Conservation (phyloP, 2,329 filamentous ascomycete species). For the Magnaporthiopsis poae region DNA sequence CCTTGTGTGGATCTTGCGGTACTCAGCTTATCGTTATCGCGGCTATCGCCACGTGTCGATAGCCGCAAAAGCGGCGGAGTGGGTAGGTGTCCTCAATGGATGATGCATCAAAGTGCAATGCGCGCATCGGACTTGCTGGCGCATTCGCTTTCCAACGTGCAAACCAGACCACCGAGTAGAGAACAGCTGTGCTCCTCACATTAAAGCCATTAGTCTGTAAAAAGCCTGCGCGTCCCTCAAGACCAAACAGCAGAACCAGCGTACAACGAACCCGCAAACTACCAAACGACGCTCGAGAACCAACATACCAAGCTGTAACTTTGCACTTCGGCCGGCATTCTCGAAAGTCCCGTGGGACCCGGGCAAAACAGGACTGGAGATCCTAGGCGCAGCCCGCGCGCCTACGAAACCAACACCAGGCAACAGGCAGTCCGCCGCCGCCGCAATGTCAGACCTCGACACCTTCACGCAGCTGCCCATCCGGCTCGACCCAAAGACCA, state of each 20-base stretch:
- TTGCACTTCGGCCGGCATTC: neutral
- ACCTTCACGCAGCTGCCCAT: constrained; percentile 77
- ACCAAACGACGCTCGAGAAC: neutral
- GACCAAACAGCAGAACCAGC: neutral
- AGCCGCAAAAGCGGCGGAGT: neutral
- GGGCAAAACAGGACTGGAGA: neutral
- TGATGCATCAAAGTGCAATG: neutral
- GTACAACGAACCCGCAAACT: neutral
- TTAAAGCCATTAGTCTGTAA: no score
- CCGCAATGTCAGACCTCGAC: constrained; percentile 48
- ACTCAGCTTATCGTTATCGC: neutral
- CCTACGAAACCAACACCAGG: neutral
- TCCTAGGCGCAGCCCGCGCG: neutral
- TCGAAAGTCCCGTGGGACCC: neutral
- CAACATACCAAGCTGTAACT: neutral
- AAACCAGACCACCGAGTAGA: no score
- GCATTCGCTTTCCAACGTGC: neutral
- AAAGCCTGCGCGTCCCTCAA: neutral
- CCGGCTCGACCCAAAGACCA: constrained; percentile 69
- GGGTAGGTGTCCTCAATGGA: neutral
- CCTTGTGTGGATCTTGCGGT: no score
- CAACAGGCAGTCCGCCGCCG: no score
- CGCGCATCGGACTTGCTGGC: neutral
- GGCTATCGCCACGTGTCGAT: constrained; percentile 6
- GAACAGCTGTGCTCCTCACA: no score